These are phyloP conservation scores for Alternaria sp. DNA, from an alignment of 2,329 filamentous ascomycete species.

Conservation along the genomic window DNA sequence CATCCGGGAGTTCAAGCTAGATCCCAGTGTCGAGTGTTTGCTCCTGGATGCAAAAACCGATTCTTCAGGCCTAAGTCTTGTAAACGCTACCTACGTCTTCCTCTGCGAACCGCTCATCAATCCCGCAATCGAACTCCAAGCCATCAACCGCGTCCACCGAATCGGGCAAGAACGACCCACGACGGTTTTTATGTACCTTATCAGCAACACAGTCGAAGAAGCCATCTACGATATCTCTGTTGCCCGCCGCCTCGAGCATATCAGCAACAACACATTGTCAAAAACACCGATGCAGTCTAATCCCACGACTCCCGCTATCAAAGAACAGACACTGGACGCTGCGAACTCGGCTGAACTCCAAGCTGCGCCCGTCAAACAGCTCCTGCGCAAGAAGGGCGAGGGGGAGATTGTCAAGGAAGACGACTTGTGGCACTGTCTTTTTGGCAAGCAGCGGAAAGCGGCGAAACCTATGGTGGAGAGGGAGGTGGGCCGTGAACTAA, in stretches of 20 bases:
- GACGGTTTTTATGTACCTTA: constrained; percentile 92
- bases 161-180: constrained; percentile 90
- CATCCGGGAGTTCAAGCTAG: constrained; percentile 76
- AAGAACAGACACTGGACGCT: constrained; percentile 72
- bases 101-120: constrained; percentile 94
- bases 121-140: constrained; percentile 90
- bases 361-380: constrained; percentile 69
- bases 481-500: constrained; percentile 59
- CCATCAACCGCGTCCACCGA: constrained; percentile 90
- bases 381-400: constrained; percentile 73
- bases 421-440: constrained; percentile 89
- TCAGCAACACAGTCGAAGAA: constrained; percentile 90
- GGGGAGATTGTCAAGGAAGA: constrained; percentile 80
- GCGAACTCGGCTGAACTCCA: constrained; percentile 87
- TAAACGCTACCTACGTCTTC: constrained; percentile 93
- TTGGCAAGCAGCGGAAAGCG: constrained; percentile 62
- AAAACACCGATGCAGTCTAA: constrained; percentile 14
- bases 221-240: constrained; percentile 90
- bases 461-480: constrained; percentile 48
- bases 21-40: constrained; percentile 79
- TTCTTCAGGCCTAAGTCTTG: constrained; percentile 85
- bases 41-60: constrained; percentile 88
- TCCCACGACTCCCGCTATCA: constrained; percentile 44
- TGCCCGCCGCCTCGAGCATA: constrained; percentile 76
- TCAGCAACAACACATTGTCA: constrained; percentile 55